Conservation (phyloP, 805 yeast species). For the Wilhelminamyces savonicus region DNA sequence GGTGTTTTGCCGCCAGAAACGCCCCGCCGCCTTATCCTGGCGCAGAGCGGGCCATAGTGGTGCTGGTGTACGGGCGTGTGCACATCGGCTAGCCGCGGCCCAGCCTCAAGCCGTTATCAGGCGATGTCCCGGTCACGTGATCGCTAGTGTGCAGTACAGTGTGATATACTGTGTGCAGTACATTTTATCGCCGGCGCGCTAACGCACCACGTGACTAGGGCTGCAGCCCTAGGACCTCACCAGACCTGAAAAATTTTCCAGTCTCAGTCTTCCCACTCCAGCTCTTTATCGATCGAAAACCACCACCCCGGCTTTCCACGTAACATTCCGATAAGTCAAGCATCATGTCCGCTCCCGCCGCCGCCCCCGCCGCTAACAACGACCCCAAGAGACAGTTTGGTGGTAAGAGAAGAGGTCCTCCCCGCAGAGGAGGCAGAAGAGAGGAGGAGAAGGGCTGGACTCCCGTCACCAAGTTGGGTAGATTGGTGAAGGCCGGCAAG, state of each 20-base stretch:
- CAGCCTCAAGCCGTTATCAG: no score
- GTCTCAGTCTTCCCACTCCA: constrained; percentile 6
- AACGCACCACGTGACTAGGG: constrained; percentile 9
- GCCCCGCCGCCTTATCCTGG: no score
- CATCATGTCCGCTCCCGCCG: constrained; percentile 39
- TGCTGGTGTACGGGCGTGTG: no score
- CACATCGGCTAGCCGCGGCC: no score
- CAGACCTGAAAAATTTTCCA: no score
- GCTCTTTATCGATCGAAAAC: constrained; percentile 53
- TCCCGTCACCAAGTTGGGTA: constrained; percentile 99
- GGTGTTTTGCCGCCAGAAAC: no score
- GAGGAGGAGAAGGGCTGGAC: constrained; percentile 98
- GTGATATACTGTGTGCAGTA: not conserved
- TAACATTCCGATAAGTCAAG: constrained; percentile 50
- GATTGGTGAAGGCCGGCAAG: constrained; percentile 99
- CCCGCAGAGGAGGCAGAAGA: constrained; percentile 59
- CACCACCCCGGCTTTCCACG: constrained; percentile 72
- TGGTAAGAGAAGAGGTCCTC: constrained; percentile 56
- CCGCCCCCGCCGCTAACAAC: constrained; percentile 33
- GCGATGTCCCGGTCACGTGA: no score
- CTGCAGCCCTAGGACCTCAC: no score
- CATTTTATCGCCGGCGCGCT: not conserved
- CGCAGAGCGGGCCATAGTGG: no score
- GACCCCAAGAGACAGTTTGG: constrained; percentile 48
- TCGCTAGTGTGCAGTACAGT: no score